phyloP scores from a whole-genome alignment of 1,284 basidiomycete genomes.

The Inonotus obliquus region DNA sequence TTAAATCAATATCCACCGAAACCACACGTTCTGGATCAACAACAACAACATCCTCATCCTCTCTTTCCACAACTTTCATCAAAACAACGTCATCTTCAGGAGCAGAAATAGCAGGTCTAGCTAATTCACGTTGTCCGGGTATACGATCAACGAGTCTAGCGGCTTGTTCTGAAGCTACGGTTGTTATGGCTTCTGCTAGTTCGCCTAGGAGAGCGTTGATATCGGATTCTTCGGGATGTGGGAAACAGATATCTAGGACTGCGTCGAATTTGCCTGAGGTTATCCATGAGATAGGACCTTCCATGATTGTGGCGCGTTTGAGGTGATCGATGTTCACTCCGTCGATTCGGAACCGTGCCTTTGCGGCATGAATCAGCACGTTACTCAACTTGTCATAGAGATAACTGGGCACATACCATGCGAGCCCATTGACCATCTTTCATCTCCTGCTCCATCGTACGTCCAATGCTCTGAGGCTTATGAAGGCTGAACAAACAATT shows the following conservation, averaged over 20 bases:
- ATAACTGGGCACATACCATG: slow-evolving; percentile 59
- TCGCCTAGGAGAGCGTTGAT: slow-evolving; percentile 88
- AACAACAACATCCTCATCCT: slow-evolving; percentile 30
- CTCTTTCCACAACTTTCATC: slow-evolving; percentile 26
- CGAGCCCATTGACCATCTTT: slow-evolving; percentile 81
- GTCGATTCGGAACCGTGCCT: slow-evolving; percentile 95
- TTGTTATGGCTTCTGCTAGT: slow-evolving; percentile 80
- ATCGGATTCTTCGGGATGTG: slow-evolving; percentile 72
- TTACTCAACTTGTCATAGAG: not conserved
- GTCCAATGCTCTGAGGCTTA: slow-evolving; percentile 92
- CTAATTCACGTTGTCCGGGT: slow-evolving; percentile 84
- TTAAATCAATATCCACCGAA: slow-evolving; percentile 86
- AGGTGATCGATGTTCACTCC: slow-evolving; percentile 97
- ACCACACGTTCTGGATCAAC: slow-evolving; percentile 53
- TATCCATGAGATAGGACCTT: slow-evolving; percentile 95
- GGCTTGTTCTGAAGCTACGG: slow-evolving; percentile 34
- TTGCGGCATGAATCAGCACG: slow-evolving; percentile 14
- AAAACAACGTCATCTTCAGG: slow-evolving; percentile 46
- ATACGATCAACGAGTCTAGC: slow-evolving; percentile 66
- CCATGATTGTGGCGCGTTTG: slow-evolving; percentile 77
- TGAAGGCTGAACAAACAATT: slow-evolving; percentile 97
- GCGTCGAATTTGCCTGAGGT: slow-evolving; percentile 95
- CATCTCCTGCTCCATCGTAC: slow-evolving; percentile 80
- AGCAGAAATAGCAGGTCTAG: slow-evolving; percentile 80
- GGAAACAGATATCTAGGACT: slow-evolving; percentile 97